Evolutionary conservation across 2,329 filamentous ascomycete genomes (phyloP), one percentile per base, ranked within the genome.

Genomic region (Xylariaceae sp.): DNA sequence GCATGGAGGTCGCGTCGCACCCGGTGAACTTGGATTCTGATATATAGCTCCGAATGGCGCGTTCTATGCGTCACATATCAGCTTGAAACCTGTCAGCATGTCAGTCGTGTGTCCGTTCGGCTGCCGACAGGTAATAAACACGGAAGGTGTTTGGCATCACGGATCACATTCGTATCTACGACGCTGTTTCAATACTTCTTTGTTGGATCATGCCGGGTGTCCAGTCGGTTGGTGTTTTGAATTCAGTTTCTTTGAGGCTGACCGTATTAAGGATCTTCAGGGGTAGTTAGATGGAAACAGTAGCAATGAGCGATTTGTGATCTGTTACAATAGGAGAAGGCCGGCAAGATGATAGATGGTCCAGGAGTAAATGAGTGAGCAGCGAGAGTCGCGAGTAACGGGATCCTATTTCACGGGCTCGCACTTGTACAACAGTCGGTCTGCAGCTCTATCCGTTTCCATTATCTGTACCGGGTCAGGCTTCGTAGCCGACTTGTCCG

Each of bases 191-290:
- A 30, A 30, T 30, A 5, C 23, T 30, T 4, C 23, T 30, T 30
- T 30, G 23, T 30, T 30, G 23, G 23, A 30, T 30, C 55, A 39
- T 49, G 53, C 30, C 53, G 53, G 56, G 37, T 15, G 50, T 23
- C 60, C 54, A 30, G 30, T 6, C 23, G 39, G 41, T 61, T 45
- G 51, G 4, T 53, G 18, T 34, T 55, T 61, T 41, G 54, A 8
- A 54, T 23, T 18, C 1, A 23, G 56, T 53, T 47, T 61, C 47
- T 58, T 17, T 49, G n/a, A 34, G 11, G 18, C 37, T 9, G 34
- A 35, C 23, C 30, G n/a, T 35, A 15, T n/a, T 11, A 55, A 7
- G 17, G 37, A 2, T 15, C 7, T 5, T 6, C 23, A 56, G 4
- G 37, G 49, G 52, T 53, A 17, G 23, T 9, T 10, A 41, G 9